phyloP scores from a whole-genome alignment of 768 basidiomycete species.

The Leucosporidium creatinivorum region DNA sequence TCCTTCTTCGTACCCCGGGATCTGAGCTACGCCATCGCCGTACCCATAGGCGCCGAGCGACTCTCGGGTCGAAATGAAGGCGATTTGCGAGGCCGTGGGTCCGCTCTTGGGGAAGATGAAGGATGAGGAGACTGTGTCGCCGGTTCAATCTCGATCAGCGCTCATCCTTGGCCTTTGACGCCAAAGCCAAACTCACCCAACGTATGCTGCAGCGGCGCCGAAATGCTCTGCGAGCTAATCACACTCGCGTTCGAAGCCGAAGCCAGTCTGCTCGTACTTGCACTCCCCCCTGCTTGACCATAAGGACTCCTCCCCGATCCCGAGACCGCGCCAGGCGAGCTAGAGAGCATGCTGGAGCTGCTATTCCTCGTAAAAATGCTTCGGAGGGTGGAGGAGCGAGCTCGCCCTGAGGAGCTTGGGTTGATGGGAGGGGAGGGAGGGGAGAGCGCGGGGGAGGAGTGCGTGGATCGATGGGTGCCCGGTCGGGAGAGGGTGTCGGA shows the following conservation, averaged over 20 bases:
- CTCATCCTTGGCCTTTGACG: background rate
- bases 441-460: background rate
- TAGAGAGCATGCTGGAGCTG: background rate
- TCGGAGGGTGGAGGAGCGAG: constrained; percentile 19
- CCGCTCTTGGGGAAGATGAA: constrained; percentile 26
- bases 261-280: constrained; percentile 7
- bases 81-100: constrained; percentile 24
- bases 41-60: constrained; percentile 31
- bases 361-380: constrained; percentile 8
- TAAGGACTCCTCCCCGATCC: constrained; percentile 23
- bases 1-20: too few species aligned
- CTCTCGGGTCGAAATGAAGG: constrained; percentile 30
- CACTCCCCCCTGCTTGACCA: constrained; percentile 14
- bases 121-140: constrained; percentile 18
- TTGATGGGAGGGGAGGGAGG: constrained; percentile 1
- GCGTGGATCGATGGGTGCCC: constrained; percentile 9
- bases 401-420: constrained; percentile 1
- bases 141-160: background rate
- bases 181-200: constrained; percentile 7
- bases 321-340: background rate
- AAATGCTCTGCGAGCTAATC: constrained; percentile 18
- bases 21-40: background rate
- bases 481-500: background rate
- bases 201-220: constrained; percentile 21
- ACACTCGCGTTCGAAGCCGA: constrained; percentile 7